Evolutionary conservation across 495 filamentous ascomycete species (phyloP), one percentile per base, ranked within the genome.

Genomic region (Cenococcum geophilum): DNA sequence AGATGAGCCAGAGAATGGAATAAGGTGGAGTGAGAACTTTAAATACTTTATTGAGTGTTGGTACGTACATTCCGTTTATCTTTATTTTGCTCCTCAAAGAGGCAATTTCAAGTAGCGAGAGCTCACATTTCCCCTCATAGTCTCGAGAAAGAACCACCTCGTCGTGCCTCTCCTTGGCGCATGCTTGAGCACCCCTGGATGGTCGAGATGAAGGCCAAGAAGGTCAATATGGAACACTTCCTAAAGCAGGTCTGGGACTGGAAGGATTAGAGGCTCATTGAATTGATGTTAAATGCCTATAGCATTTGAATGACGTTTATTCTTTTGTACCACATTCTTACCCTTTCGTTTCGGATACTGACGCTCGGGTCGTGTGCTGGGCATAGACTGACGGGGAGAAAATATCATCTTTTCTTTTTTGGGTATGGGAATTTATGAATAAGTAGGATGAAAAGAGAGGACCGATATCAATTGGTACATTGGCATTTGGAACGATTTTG

Each of bases 161-260:
- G 92, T 70, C 82, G 93, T 64, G 95, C 92, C 36, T 92, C 86
- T 53, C 93, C 93, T 37, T 97, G 95, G 93, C 88, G 92, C 62
- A 97, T 98, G 92, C 85, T 96, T 64, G 95, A 97, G 66, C 95
- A 98, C 78, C 93, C 93, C 8, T 98, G 93, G 93, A 92, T 98
- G 82, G 76, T 87, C 58, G 93, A 97, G 69, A 97, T 97, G 89
- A 86, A 85, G 65, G 82, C 82, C 56, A 97, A 96, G 80, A 89
- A 91, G 70, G 95, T 97, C 68, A 96, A 97, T 71, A 97, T 98
- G 91, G 84, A 84, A 49, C 84, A 89, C 70, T 98, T 96, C 76
- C 78, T 98, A 57, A 81, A 81, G 55, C 86, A 93, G 66, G 93
- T 98, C 36, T 98, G 93, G 93, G 93, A 89, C 50, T 98, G 93